phyloP scores from a whole-genome alignment of 805 yeast species.

The Candida wancherniae region DNA sequence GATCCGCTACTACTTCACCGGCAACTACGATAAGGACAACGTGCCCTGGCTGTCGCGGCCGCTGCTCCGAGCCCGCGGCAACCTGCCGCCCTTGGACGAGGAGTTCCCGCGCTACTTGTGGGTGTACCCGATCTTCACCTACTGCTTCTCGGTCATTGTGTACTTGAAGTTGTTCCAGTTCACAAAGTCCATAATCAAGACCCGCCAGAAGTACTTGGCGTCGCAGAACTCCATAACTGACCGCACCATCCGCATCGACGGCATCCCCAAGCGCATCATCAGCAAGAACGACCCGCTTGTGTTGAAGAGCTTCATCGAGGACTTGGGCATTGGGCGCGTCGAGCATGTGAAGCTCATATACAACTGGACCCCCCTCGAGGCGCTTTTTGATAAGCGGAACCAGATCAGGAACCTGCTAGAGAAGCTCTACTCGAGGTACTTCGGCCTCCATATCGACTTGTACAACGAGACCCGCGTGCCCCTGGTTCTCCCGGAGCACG shows the following conservation, averaged over 20 bases:
- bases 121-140: slow-evolving; percentile 54
- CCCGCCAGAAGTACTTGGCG: slow-evolving; percentile 55
- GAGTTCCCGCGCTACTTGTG: slow-evolving; percentile 43
- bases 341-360: slow-evolving; percentile 45
- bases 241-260: slow-evolving; percentile 51
- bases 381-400: slow-evolving; percentile 33
- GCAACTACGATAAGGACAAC: slow-evolving; percentile 40
- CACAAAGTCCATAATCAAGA: slow-evolving; percentile 46
- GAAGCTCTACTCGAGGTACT: slow-evolving; percentile 35
- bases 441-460: slow-evolving; percentile 40
- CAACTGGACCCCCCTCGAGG: slow-evolving; percentile 40
- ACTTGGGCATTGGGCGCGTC: slow-evolving; percentile 53
- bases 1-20: slow-evolving; percentile 35
- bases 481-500: slow-evolving; percentile 22
- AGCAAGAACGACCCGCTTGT: slow-evolving; percentile 34
- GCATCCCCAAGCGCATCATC: slow-evolving; percentile 45
- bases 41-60: slow-evolving; percentile 16
- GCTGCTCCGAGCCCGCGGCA: slow-evolving; percentile 7
- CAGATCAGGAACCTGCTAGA: slow-evolving; percentile 34
- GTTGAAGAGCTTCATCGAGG: slow-evolving; percentile 48
- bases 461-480: slow-evolving; percentile 31
- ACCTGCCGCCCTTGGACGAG: slow-evolving; percentile 24
- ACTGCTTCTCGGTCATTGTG: slow-evolving; percentile 46
- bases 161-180: slow-evolving; percentile 41
- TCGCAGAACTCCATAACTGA: slow-evolving; percentile 57